Evolutionary conservation across 2,329 filamentous ascomycete genomes (phyloP), one percentile per base, ranked within the genome.

Genomic region (Aspergillus bombycis): DNA sequence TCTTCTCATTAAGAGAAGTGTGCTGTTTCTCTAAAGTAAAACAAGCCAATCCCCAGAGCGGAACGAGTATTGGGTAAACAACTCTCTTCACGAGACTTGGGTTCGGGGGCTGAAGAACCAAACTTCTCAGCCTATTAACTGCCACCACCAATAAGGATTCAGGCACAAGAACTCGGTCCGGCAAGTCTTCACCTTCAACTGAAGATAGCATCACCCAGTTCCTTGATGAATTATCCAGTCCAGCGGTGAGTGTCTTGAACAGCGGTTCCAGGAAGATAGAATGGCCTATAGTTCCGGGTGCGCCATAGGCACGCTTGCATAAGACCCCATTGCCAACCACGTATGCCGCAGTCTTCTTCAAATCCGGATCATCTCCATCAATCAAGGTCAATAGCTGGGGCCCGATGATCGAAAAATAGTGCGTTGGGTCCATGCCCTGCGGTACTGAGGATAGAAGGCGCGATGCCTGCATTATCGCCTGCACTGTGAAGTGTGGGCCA

Each of bases 381-480:
- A 81, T 68, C 52, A 81, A 68, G 21, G 71, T 65, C 23, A 81
- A 65, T 6, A 81, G 68, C 60, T 81, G 79, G 14, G 79, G 76
- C 14, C 73, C 76, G 61, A 81, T 76, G n/a, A 70, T 71, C 1
- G 64, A 63, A 45, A 81, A 79, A 63, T 80, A 81, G n/a, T 62
- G 57, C 14, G 62, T 58, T 8, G 78, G 65, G 6, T 79, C 72
- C 67, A 78, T 72, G 16, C 70, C 74, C 32, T 77, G 75, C 0
- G 79, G 79, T 5, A 81, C 76, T 48, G 79, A 79, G 1, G 78
- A 79, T 9, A 81, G 71, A 23, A 81, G 65, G 32, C 74, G 74
- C 5, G 79, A 81, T 2, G 75, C 77, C 54, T 80, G 79, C 77
- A 80, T 80, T 11, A 81, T 80, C 2, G 77, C 77, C 60, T 80